Evolutionary conservation across 2,329 filamentous ascomycete genomes (phyloP).

Genomic region (Stagonosporopsis rhizophila): DNA sequence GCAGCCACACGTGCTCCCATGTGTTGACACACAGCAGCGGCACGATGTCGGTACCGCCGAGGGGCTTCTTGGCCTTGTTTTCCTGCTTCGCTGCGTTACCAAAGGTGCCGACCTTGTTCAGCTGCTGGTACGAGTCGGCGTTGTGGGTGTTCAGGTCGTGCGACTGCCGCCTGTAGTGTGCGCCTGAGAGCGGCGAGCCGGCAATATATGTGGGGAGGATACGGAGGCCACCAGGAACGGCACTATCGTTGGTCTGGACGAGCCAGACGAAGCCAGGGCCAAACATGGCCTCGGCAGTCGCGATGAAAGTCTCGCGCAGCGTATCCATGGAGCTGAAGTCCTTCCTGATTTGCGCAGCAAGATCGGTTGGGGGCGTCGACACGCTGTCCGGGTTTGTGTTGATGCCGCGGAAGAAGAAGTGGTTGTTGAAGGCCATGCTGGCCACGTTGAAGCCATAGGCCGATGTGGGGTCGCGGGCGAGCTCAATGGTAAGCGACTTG

Average conservation of each 20-base stretch:
- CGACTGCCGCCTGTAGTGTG: conserved; percentile 76
- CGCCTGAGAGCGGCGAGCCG: conserved; percentile 84
- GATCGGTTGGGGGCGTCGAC: conserved; percentile 54
- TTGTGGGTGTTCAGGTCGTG: conserved; percentile 72
- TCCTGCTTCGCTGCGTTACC: conserved; percentile 41
- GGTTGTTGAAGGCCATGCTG: conserved; percentile 93
- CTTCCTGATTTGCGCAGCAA: conserved; percentile 66
- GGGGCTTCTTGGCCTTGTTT: conserved; percentile 55
- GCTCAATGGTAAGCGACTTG: conserved; percentile 74
- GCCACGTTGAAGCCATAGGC: conserved; percentile 94
- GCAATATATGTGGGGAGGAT: conserved; percentile 91
- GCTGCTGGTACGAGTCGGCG: conserved; percentile 32
- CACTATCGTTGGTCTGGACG: conserved; percentile 61
- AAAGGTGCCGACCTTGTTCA: conserved; percentile 52
- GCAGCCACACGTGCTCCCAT: conserved; percentile 93
- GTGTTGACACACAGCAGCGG: conserved; percentile 92
- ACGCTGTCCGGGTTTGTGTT: conserved; percentile 36
- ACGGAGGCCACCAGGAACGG: conserved; percentile 60
- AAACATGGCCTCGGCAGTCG: conserved; percentile 89
- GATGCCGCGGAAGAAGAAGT: conserved; percentile 77
- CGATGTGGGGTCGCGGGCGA: conserved; percentile 77
- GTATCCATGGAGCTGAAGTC: conserved; percentile 86
- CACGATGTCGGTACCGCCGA: conserved; percentile 71
- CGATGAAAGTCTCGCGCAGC: conserved; percentile 78
- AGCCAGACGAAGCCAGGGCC: conserved; percentile 98